Evolutionary conservation across 148 eudicot genomes (phyloP), one percentile per base, ranked within the genome.

Genomic region (Fagopyrum tataricum): DNA sequence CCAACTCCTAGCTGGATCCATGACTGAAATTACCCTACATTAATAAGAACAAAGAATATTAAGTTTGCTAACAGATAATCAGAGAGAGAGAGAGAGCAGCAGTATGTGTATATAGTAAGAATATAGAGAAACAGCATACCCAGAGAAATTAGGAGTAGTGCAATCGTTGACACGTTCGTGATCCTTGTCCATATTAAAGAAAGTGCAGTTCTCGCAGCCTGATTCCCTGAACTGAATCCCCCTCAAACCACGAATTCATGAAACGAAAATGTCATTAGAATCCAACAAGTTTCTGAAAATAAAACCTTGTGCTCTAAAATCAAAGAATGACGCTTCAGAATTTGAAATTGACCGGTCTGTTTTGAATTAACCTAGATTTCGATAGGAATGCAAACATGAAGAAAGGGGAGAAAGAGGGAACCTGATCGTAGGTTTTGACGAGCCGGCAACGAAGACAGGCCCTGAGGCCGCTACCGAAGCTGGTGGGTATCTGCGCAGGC

Each of bases 161-260:
- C 96, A 90, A 23, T 95, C 98, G 9, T 80, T 93, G 73, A 91
- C 90, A 68, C 92, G 93, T 77, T 95, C 98, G 52, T 85, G 82
- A 76, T 95, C 98, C 58, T 83, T 88, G 7, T 95, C 96, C 89
- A 95, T 83, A 41, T 83, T 84, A 68, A 95, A 91, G 82, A 95
- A 95, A n/a, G 96, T 91, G 84, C 98, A 95, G 70, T 95, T 91
- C 80, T 95, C 98, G 72, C 98, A 95, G 21, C 98, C 98, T 10
- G 91, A 85, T 76, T 90, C 97, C 76, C 96, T 80, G 56, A 91
- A 95, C 97, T 91, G 84, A 68, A 82, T 21, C 18, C 43, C 1
- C 69, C 17, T 31, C 13, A 44, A 70, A 68, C 23, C 72, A 44
- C 37, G 52, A 70, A 42, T n/a, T 70, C 51, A 70, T 13, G 41